Conservation (phyloP, 495 filamentous ascomycete genomes). For the Pseudevernia furfuracea region DNA sequence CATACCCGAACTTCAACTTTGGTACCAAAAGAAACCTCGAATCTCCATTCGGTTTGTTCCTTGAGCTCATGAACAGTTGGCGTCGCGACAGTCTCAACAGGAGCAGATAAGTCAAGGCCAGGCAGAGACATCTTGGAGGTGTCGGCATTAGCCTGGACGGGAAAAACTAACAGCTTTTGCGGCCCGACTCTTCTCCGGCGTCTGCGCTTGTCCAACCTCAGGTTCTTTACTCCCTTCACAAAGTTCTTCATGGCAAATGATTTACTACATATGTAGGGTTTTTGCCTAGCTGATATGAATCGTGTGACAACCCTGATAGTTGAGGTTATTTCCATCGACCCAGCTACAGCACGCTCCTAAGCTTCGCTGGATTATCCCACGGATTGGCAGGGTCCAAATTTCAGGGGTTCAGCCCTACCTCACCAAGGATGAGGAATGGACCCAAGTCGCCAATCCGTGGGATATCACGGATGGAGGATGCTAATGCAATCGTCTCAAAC, state of each 20-base stretch:
- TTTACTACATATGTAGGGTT: background rate
- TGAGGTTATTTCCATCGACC: no score
- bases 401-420: no score
- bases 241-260: background rate
- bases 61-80: slow-evolving; percentile 34
- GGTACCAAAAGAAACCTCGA: slow-evolving; percentile 68
- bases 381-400: no score
- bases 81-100: slow-evolving; percentile 15
- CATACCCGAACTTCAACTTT: slow-evolving; percentile 55
- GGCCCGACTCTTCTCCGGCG: slow-evolving; percentile 5
- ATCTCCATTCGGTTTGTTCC: slow-evolving; percentile 72
- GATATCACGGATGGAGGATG: no score
- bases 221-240: background rate
- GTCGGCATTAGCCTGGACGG: background rate
- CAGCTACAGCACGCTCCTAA: no score
- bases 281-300: background rate
- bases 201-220: background rate
- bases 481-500: slow-evolving; percentile 21
- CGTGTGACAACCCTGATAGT: background rate
- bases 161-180: background rate
- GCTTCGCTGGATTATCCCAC: no score
- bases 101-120: slow-evolving; percentile 24
- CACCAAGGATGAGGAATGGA: no score
- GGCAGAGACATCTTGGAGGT: slow-evolving; percentile 25
- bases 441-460: no score